These are phyloP conservation scores for Phytophthora pisi DNA, from an alignment of 352 stramenopile genomes.

Conservation along the genomic window DNA sequence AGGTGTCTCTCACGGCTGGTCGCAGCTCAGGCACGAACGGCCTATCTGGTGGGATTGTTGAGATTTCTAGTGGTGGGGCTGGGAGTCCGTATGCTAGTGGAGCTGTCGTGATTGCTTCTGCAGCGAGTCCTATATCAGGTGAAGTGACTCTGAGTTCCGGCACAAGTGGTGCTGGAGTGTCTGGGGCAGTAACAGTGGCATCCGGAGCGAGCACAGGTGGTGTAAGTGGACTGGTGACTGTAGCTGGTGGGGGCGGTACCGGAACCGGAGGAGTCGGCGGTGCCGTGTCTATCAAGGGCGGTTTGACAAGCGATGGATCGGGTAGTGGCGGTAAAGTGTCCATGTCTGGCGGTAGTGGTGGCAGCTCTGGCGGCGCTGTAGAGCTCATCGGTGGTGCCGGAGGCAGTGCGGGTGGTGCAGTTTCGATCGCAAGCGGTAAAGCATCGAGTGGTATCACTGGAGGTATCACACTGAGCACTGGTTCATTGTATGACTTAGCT, in stretches of 20 bases:
- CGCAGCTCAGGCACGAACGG: too few species aligned
- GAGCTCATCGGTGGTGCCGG: slow-evolving; percentile 22
- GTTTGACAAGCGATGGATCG: not conserved
- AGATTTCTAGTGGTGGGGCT: slow-evolving; percentile 26
- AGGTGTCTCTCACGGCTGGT: slow-evolving; percentile 18
- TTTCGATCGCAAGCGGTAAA: slow-evolving; percentile 35
- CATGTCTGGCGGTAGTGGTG: slow-evolving; percentile 8
- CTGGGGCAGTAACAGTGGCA: slow-evolving; percentile 37
- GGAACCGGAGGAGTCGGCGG: slow-evolving; percentile 31
- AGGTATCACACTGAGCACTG: slow-evolving; percentile 24
- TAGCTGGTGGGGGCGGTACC: slow-evolving; percentile 37
- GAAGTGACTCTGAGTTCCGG: slow-evolving; percentile 22
- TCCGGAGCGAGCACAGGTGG: slow-evolving; percentile 35
- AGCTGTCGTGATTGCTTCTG: too few species aligned
- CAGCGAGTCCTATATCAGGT: too few species aligned
- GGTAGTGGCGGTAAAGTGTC: slow-evolving; percentile 5
- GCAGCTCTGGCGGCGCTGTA: slow-evolving; percentile 15
- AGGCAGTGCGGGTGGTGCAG: slow-evolving; percentile 32
- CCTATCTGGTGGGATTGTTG: slow-evolving; percentile 34
- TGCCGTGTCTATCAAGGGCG: slow-evolving; percentile 26
- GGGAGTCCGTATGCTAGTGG: slow-evolving; percentile 20
- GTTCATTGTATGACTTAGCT: slow-evolving; percentile 5
- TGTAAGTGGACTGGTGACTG: slow-evolving; percentile 38
- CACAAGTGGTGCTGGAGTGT: slow-evolving; percentile 26
- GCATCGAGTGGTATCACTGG: slow-evolving; percentile 25